phyloP scores from a whole-genome alignment of 179 eudicot species.

The Silene coronaria region DNA sequence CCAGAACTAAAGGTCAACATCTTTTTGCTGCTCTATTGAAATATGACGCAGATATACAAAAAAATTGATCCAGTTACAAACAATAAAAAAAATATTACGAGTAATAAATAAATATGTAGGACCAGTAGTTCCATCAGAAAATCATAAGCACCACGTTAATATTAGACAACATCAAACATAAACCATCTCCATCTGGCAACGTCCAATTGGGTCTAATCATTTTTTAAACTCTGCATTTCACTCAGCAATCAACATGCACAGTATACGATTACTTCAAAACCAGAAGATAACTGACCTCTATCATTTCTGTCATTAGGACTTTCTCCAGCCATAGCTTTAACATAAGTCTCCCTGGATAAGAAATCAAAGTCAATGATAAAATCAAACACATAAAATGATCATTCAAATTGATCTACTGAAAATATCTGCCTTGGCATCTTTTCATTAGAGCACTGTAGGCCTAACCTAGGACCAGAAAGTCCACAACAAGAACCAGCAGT shows the following conservation, averaged over 20 bases:
- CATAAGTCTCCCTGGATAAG: constrained; percentile 74
- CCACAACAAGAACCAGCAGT: neutral
- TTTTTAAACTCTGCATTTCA: neutral
- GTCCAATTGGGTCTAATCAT: neutral
- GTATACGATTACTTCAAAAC: neutral
- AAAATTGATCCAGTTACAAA: neutral
- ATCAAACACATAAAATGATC: neutral
- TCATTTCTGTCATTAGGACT: constrained; percentile 96
- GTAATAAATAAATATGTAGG: neutral
- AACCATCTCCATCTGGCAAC: constrained; percentile 6
- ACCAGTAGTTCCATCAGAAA: neutral
- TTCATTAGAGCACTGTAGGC: neutral
- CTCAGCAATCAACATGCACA: neutral
- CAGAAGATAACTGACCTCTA: constrained; percentile 51
- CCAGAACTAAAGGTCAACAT: neutral
- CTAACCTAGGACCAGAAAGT: neutral
- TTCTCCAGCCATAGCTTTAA: constrained; percentile 83
- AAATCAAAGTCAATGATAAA: constrained; percentile 1
- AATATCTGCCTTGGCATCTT: neutral
- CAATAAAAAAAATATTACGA: neutral
- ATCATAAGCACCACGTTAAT: neutral
- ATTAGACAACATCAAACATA: neutral
- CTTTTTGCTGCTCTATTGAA: neutral
- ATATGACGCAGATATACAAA: neutral
- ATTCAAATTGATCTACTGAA: neutral